A percentile compares a stretch with the other conserved stretches of the same genome.
phyloP scores from a whole-genome alignment of 352 stramenopile species.

The Globisporangium cystogenes region DNA sequence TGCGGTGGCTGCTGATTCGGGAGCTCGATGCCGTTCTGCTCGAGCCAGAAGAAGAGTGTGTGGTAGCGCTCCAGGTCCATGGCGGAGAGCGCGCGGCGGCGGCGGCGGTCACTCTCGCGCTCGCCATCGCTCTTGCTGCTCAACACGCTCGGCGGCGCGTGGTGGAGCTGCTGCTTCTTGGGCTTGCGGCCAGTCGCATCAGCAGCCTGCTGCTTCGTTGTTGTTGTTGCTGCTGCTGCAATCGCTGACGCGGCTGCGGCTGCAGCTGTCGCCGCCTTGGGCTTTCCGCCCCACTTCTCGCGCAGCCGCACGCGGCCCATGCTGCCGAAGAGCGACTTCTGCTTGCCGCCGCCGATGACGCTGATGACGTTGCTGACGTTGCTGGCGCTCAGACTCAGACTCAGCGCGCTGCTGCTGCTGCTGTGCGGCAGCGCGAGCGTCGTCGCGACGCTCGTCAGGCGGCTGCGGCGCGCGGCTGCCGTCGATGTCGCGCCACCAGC shows the following conservation, averaged over 20 bases:
- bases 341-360: conserved; percentile 7
- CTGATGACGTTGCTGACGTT: conserved; percentile 3
- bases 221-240: neutral
- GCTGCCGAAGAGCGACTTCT: conserved; percentile 44
- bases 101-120: conserved; percentile 1
- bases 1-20: conserved; percentile 10
- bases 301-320: conserved; percentile 22
- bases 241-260: conserved; percentile 9
- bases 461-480: too few species aligned
- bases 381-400: conserved; percentile 3
- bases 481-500: neutral
- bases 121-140: conserved; percentile 15
- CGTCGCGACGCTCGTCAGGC: conserved; percentile 1
- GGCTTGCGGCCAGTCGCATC: conserved; percentile 7
- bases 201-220: conserved; percentile 3
- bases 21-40: conserved; percentile 33
- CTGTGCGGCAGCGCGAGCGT: conserved; percentile 8
- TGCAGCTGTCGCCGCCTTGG: conserved; percentile 7
- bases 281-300: conserved; percentile 36
- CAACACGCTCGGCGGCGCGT: neutral
- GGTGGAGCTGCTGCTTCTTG: conserved; percentile 16
- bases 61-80: conserved; percentile 44
- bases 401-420: conserved; percentile 1
- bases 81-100: conserved; percentile 14
- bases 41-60: conserved; percentile 36